phyloP scores from a whole-genome alignment of 1,284 basidiomycete genomes.

The Moesziomyces globuligerus region DNA sequence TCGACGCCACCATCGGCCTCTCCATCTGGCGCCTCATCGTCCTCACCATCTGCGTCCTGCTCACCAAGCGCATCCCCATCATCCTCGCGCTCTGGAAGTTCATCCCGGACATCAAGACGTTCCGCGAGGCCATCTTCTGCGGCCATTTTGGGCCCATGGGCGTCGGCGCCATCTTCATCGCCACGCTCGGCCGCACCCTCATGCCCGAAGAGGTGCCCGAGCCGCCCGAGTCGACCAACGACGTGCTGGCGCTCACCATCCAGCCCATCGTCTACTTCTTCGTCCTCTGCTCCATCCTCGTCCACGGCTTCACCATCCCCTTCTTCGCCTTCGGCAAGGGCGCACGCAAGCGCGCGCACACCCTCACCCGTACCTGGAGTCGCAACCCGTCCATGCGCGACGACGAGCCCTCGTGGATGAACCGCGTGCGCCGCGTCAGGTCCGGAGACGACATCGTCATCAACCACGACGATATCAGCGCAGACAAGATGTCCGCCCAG shows the following conservation, averaged over 20 bases:
- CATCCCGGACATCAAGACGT: conserved; percentile 67
- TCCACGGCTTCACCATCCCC: conserved; percentile 67
- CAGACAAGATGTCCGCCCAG: conserved; percentile 51
- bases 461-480: conserved; percentile 46
- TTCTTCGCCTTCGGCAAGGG: conserved; percentile 65
- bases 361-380: conserved; percentile 59
- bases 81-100: conserved; percentile 64
- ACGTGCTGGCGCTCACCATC: conserved; percentile 62
- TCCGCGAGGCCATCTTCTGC: conserved; percentile 65
- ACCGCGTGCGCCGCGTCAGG: conserved; percentile 48
- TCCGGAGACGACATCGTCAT: conserved; percentile 54
- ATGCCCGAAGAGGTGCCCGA: conserved; percentile 57
- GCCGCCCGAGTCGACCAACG: conserved; percentile 61
- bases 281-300: conserved; percentile 63
- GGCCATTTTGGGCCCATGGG: conserved; percentile 67
- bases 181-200: conserved; percentile 58
- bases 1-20: conserved; percentile 48
- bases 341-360: conserved; percentile 53
- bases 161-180: conserved; percentile 66
- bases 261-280: conserved; percentile 67
- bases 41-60: conserved; percentile 58
- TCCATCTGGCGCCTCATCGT: conserved; percentile 63
- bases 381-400: conserved; percentile 49
- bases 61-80: conserved; percentile 65
- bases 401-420: conserved; percentile 63